A percentile compares a stretch with the other conserved stretches of the same genome.
Conservation (phyloP, 768 basidiomycete species). For the Daedaleopsis sinensis region DNA sequence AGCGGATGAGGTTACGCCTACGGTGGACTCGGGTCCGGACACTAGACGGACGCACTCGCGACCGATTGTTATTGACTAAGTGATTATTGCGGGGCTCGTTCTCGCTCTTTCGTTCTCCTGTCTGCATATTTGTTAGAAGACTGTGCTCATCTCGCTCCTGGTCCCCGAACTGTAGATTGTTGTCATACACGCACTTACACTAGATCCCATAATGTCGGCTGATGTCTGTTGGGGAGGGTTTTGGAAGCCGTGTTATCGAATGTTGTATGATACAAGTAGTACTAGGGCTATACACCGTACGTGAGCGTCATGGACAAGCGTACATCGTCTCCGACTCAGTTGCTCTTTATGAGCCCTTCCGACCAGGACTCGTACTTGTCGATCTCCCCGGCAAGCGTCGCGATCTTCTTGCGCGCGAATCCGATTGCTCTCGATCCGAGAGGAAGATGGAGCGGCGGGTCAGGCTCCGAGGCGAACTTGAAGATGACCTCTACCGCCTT, state of each 20-base stretch:
- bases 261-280: too few relatives aligned
- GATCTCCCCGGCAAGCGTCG: constrained; percentile 6
- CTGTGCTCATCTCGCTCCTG: not conserved
- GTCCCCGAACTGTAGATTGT: not conserved
- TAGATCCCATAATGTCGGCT: not conserved
- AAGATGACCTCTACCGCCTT: constrained; percentile 26
- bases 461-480: constrained; percentile 10
- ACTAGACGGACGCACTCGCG: too few relatives aligned
- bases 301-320: too few relatives aligned
- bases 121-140: too few relatives aligned
- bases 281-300: too few relatives aligned
- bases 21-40: too few relatives aligned
- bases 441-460: constrained; percentile 24
- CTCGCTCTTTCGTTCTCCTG: too few relatives aligned
- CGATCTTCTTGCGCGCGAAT: constrained; percentile 3
- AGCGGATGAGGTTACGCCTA: too few relatives aligned
- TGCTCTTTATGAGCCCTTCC: constrained; percentile 4
- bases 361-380: constrained; percentile 22
- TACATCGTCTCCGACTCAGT: not conserved
- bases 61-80: too few relatives aligned
- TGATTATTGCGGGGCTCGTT: too few relatives aligned
- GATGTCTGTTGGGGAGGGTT: not conserved
- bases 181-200: not conserved
- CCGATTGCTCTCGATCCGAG: constrained; percentile 19
- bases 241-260: not conserved